Base-by-base conservation (phyloP, 2,329 filamentous ascomycete species). In the Curvularia spicifera region DNA sequence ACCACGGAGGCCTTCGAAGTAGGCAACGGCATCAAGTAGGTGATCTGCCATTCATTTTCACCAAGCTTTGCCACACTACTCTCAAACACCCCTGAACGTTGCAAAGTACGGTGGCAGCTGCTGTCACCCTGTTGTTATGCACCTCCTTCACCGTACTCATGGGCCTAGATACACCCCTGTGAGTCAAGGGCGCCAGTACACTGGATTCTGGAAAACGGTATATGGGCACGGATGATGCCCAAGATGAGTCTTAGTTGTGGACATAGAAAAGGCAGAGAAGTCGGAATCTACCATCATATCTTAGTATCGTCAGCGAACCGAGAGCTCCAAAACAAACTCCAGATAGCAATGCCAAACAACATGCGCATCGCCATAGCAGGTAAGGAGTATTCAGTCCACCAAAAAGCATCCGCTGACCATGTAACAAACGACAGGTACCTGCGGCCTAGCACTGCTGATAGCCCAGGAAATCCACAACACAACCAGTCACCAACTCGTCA, bases 401-500 rank as follows among this genome's bases (percentile, higher is more conserved):
- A 20, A 26, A 15, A 22, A 24, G 50, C 15, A 51, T 5, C 3
- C 10, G 22, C 49, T 46, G 35, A 48, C 28, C 1, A 18, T 9
- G 9, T 22, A 28, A 47, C 13, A 13, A 39, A 48, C 33, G 42
- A 6, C 22, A 61, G 86, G 86, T 42, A 86, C 83, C 50, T 84
- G 85, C 62, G 85, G 84, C 51, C 77, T 89, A 53, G 85, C 85
- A 53, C 80, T 83, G 59, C 78, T 83, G 33, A 82, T 89, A 59
- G 84, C 83, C 15, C 81, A 85, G 56, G 82, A 85, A 68, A 82
- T 93, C 31, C 83, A 84, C 29, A 76, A 79, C 26, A 81, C 85
- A 51, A 89, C 85, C 35, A 85, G 84, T 46, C 87, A 92, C 74
- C 84, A 87, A 50, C 82, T 91, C 44, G 81, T 93, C 51, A 82